Evolutionary conservation across 805 yeast genomes (phyloP).

Genomic region (Clavispora asparagi): DNA sequence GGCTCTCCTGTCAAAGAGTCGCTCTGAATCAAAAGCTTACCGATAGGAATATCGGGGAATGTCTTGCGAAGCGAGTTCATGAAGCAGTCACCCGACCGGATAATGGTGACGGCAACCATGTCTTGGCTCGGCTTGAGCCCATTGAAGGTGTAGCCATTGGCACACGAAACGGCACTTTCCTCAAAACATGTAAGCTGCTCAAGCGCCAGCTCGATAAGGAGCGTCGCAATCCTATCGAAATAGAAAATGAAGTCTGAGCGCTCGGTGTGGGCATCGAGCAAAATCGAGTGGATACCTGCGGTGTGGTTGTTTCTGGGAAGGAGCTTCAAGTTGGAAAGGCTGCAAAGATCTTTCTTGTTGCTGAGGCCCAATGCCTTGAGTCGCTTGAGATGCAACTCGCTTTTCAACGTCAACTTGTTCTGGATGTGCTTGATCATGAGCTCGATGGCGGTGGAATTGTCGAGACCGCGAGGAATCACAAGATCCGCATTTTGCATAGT

Average conservation of each 20-base stretch:
- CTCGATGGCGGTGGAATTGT: constrained; percentile 73
- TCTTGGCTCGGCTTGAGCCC: constrained; percentile 46
- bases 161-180: constrained; percentile 25
- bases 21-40: constrained; percentile 82
- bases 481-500: constrained; percentile 79
- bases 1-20: constrained; percentile 93
- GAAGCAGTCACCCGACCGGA: constrained; percentile 91
- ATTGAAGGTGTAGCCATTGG: constrained; percentile 13
- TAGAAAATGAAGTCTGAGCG: constrained; percentile 81
- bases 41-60: constrained; percentile 72
- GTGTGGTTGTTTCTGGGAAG: constrained; percentile 60
- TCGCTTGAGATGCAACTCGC: constrained; percentile 60
- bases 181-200: constrained; percentile 43
- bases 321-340: constrained; percentile 27
- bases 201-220: constrained; percentile 64
- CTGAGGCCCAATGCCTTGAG: constrained; percentile 52
- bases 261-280: constrained; percentile 49
- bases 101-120: constrained; percentile 69
- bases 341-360: constrained; percentile 24
- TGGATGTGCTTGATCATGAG: constrained; percentile 75
- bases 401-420: constrained; percentile 62
- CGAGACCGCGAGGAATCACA: constrained; percentile 86
- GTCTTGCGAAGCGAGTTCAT: constrained; percentile 72
- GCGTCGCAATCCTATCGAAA: constrained; percentile 75
- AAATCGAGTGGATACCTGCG: constrained; percentile 63